These are phyloP conservation scores for Aciculoconidium aculeatum DNA, from an alignment of 805 yeast genomes.

Conservation along the genomic window DNA sequence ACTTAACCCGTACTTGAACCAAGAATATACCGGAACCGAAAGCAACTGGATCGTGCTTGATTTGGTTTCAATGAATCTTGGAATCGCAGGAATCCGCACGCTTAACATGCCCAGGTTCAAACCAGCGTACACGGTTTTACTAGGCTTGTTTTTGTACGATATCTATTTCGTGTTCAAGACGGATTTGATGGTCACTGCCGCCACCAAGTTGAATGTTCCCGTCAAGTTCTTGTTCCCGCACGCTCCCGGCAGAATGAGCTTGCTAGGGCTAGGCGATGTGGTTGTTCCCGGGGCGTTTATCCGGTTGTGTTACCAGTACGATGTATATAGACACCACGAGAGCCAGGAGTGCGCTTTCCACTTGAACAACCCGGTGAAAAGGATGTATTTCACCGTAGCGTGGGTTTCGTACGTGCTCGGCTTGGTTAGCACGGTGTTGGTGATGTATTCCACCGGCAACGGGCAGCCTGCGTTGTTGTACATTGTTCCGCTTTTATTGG, in stretches of 20 bases:
- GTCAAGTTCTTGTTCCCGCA: slow-evolving; percentile 43
- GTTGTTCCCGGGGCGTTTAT: slow-evolving; percentile 54
- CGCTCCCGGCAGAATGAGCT: slow-evolving; percentile 17
- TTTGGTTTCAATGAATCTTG: slow-evolving; percentile 35
- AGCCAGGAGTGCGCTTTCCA: slow-evolving; percentile 25
- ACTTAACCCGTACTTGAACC: slow-evolving; percentile 10
- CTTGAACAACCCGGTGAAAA: slow-evolving; percentile 29
- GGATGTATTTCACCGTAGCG: slow-evolving; percentile 42
- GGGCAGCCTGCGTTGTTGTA: slow-evolving; percentile 71
- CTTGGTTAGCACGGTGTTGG: slow-evolving; percentile 36
- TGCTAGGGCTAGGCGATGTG: slow-evolving; percentile 64
- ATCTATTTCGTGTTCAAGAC: slow-evolving; percentile 63
- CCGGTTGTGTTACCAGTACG: slow-evolving; percentile 50
- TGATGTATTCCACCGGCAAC: slow-evolving; percentile 28
- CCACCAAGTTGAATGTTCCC: slow-evolving; percentile 50
- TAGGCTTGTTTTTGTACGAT: slow-evolving; percentile 54
- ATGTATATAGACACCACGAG: slow-evolving; percentile 30
- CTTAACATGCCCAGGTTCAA: slow-evolving; percentile 39
- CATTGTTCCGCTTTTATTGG: slow-evolving; percentile 44
- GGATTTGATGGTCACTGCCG: slow-evolving; percentile 58
- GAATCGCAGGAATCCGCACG: slow-evolving; percentile 37
- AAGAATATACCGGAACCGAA: slow-evolving; percentile 4
- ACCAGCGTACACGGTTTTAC: slow-evolving; percentile 40
- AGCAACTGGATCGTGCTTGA: slow-evolving; percentile 45
- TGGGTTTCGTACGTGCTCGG: slow-evolving; percentile 47